Percentiles rank a stretch among this genome's conserved stretches.
These are phyloP conservation scores for Capsicum baccatum DNA, from an alignment of 257 asterid genomes.

Conservation along the genomic window DNA sequence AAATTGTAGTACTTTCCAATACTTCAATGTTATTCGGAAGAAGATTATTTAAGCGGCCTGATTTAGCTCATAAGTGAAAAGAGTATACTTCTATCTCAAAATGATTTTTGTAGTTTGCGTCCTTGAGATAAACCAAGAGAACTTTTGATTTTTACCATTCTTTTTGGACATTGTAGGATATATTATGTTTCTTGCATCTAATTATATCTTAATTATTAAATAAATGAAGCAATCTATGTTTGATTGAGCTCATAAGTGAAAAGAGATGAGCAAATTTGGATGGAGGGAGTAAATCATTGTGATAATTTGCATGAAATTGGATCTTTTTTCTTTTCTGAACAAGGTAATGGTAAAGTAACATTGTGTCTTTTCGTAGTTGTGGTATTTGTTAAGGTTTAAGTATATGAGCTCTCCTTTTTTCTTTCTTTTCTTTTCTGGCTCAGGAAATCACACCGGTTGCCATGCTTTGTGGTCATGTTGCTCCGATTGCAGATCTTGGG, in stretches of 20 bases:
- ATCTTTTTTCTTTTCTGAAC: not conserved
- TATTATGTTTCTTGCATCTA: not conserved
- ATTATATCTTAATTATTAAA: not conserved
- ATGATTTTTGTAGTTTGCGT: not conserved
- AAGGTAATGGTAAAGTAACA: not conserved
- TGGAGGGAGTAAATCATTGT: not conserved
- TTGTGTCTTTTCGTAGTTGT: conserved; percentile 12
- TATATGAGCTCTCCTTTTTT: conserved; percentile 21
- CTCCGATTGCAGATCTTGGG: conserved; percentile 78
- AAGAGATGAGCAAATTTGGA: conserved; percentile 16
- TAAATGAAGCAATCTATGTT: not conserved
- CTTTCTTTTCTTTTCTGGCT: conserved; percentile 33
- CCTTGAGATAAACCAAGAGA: not conserved
- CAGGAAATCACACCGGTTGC: conserved; percentile 92
- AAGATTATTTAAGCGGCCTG: not conserved
- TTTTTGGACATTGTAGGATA: not conserved
- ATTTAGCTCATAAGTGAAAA: conserved; percentile 9
- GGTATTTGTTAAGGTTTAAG: conserved; percentile 20
- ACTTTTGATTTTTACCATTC: not conserved
- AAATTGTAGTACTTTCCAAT: not conserved
- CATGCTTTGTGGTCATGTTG: conserved; percentile 90
- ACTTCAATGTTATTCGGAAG: not conserved
- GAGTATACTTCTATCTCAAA: not conserved
- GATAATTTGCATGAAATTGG: not conserved
- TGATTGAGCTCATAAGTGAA: not conserved